phyloP scores from a whole-genome alignment of 148 eudicot species.

The Cornus florida region DNA sequence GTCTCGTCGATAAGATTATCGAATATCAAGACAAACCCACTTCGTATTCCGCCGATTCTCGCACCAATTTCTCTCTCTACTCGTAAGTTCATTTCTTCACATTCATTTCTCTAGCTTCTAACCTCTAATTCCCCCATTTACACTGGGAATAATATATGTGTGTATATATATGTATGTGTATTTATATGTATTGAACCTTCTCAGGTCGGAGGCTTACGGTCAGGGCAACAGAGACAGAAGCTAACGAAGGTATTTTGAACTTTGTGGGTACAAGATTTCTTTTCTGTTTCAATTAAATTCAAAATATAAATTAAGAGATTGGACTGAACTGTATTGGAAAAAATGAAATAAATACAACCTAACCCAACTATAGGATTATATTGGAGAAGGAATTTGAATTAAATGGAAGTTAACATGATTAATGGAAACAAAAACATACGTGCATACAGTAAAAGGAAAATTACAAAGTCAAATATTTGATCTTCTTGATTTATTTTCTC shows the following conservation, averaged over 20 bases:
- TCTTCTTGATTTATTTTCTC: no score
- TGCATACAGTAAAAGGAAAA: no score
- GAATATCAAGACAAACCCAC: conserved; percentile 26
- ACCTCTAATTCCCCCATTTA: not conserved
- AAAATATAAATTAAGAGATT: not conserved
- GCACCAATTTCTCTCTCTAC: conserved; percentile 34
- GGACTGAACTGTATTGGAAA: not conserved
- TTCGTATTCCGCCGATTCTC: conserved; percentile 28
- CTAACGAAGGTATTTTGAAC: conserved; percentile 51
- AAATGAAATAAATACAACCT: no score
- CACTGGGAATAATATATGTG: not conserved
- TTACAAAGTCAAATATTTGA: no score
- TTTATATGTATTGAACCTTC: not conserved
- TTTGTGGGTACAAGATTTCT: not conserved
- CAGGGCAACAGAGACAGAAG: conserved; percentile 78
- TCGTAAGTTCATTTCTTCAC: conserved; percentile 34
- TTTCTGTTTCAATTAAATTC: not conserved
- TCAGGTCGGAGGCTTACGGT: conserved; percentile 66
- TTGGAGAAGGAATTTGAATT: no score
- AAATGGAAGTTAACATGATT: no score
- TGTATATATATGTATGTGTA: not conserved
- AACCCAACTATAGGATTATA: no score
- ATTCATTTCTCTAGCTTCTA: not conserved
- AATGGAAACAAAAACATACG: no score
- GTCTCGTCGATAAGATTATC: conserved; percentile 45